A percentile compares a stretch with the other conserved stretches of the same genome.
These are phyloP conservation scores for Cicer chorassanicum DNA, from an alignment of 306 rosid genomes.

Conservation along the genomic window DNA sequence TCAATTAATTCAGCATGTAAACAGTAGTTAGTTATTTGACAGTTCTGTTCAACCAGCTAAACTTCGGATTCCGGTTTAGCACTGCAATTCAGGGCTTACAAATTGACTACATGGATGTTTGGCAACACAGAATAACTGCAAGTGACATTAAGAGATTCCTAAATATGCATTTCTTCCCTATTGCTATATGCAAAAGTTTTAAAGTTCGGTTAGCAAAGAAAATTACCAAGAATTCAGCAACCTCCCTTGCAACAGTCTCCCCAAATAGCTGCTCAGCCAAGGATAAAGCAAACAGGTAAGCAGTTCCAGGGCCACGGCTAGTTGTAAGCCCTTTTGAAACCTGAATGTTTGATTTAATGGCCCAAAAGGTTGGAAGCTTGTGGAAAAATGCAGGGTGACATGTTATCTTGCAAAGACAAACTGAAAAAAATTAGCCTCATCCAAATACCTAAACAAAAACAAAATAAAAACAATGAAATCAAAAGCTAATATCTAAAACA, in stretches of 20 bases:
- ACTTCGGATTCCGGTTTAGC: background rate
- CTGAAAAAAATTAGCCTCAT: constrained; percentile 57
- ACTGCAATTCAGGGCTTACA: constrained; percentile 10
- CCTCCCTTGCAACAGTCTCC: constrained; percentile 71
- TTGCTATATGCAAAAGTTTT: background rate
- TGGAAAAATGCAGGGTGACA: constrained; percentile 93
- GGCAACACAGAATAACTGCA: constrained; percentile 20
- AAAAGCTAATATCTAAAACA: constrained; percentile 12
- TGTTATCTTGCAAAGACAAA: constrained; percentile 72
- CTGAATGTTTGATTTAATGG: constrained; percentile 83
- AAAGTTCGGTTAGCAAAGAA: constrained; percentile 10
- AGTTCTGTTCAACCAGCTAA: constrained; percentile 15
- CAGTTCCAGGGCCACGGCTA: constrained; percentile 94
- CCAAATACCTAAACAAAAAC: constrained; percentile 26
- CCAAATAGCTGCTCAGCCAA: constrained; percentile 87
- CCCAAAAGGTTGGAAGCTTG: constrained; percentile 96
- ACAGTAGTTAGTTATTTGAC: constrained; percentile 5
- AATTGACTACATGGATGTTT: constrained; percentile 8
- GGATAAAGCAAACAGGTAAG: constrained; percentile 77
- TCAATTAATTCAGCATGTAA: constrained; percentile 19
- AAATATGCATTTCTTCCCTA: constrained; percentile 22
- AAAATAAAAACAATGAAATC: background rate
- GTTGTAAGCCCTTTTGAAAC: constrained; percentile 89
- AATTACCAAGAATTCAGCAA: constrained; percentile 74
- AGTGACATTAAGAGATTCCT: background rate